Evolutionary conservation across 2,329 filamentous ascomycete species (phyloP).

Genomic region (Myriosclerotinia duriaeana): DNA sequence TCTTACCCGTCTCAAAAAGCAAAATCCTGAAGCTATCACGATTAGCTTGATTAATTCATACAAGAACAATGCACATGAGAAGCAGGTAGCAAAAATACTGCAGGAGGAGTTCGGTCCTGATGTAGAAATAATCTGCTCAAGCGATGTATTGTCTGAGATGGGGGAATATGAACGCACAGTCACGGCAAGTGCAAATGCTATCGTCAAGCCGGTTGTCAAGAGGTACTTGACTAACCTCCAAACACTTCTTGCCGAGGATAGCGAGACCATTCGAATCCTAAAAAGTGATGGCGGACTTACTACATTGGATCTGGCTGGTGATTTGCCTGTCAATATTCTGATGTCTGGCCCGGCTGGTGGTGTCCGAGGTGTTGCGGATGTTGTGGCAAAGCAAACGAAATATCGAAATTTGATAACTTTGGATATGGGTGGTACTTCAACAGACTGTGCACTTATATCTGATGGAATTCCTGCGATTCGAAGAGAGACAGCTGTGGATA

Average conservation of each 20-base stretch:
- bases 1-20: neutral
- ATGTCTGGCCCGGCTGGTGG: slow-evolving; percentile 16
- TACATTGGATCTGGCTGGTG: slow-evolving; percentile 5
- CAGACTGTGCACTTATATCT: slow-evolving; percentile 5
- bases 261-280: slow-evolving; percentile 15
- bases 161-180: slow-evolving; percentile 16
- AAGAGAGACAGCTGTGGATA: slow-evolving; percentile 15
- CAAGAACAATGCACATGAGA: slow-evolving; percentile 13
- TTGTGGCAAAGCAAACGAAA: slow-evolving; percentile 13
- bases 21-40: slow-evolving; percentile 11
- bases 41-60: slow-evolving; percentile 15
- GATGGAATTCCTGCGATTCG: slow-evolving; percentile 3
- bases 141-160: slow-evolving; percentile 14
- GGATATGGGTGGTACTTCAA: slow-evolving; percentile 17
- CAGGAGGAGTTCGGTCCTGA: slow-evolving; percentile 4
- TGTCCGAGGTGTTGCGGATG: slow-evolving; percentile 5
- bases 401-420: slow-evolving; percentile 15
- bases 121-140: slow-evolving; percentile 17
- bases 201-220: slow-evolving; percentile 10
- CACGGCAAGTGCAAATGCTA: slow-evolving; percentile 13
- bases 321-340: slow-evolving; percentile 4
- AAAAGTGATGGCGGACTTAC: slow-evolving; percentile 23
- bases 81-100: neutral
- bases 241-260: slow-evolving; percentile 10
- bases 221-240: slow-evolving; percentile 15